Base-by-base conservation (phyloP, 2,329 filamentous ascomycete genomes). In the Chrysoporthe austroafricana region DNA sequence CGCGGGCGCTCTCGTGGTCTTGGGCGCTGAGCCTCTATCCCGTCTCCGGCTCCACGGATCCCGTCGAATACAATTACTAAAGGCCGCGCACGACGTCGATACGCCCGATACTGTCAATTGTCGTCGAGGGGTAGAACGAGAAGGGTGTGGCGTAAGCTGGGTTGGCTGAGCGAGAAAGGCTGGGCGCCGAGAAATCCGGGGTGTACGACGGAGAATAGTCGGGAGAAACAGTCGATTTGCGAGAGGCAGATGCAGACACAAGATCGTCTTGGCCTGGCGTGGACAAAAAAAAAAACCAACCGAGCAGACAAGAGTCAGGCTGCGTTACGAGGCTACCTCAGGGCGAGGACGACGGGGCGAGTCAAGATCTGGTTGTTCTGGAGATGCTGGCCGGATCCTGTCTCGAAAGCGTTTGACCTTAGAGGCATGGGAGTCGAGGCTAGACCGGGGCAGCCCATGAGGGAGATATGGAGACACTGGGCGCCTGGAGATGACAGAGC, bases 121-220 rank as follows among this genome's bases (percentile, higher is more conserved):
- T 42, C 34, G 21, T 42, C 34, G 21, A 62, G 64, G 26, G 39
- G 48, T 34, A 26, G 13, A 64, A 58, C 44, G 70, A 52, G 65
- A 44, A 46, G 39, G 68, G 64, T 60, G 52, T 58, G 63, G 62
- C 70, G 68, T 59, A 68, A 69, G 56, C 66, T 72, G 71, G 73
- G 63, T 34, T 74, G 72, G 72, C 73, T 73, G 71, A 72, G 70
- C 70, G 69, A 70, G 34, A 36, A 74, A 74, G 75, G 76, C 78
- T 80, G 77, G 79, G 78, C 78, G 79, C 79, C 78, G 74, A 80
- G 79, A 79, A 76, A 74, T 75, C 72, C 74, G 75, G 70, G 73
- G 71, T 70, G n/a, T 50, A 39, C 65, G 72, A 66, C 67, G 66
- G 66, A 72, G 62, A 68, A 36, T 71, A n/a, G 39, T 21, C 39